phyloP scores from a whole-genome alignment of 2,329 filamentous ascomycete genomes.

The Teratosphaeriaceae sp. region DNA sequence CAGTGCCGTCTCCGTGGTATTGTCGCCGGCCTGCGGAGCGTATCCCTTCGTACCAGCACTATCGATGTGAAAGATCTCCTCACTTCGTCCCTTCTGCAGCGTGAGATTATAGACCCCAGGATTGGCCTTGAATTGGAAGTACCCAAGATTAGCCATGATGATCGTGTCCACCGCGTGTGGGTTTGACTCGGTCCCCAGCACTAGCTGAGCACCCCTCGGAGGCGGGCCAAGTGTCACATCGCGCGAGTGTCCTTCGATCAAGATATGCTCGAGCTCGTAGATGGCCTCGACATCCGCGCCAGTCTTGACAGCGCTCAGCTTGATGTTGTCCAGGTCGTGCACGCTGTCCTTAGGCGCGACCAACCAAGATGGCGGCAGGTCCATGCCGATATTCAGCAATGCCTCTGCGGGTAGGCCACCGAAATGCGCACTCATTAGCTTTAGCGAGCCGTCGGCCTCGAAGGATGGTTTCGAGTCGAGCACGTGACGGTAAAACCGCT shows the following conservation, averaged over 20 bases:
- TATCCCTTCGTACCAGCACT: constrained; percentile 77
- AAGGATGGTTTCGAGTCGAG: constrained; percentile 75
- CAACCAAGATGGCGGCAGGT: constrained; percentile 93
- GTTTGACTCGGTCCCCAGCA: constrained; percentile 74
- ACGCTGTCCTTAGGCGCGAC: constrained; percentile 83
- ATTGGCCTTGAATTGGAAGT: constrained; percentile 99
- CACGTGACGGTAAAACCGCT: constrained; percentile 91
- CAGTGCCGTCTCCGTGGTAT: constrained; percentile 73
- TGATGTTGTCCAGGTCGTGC: constrained; percentile 93
- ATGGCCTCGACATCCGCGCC: constrained; percentile 68
- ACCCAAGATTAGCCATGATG: constrained; percentile 96
- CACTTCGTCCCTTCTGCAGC: constrained; percentile 78
- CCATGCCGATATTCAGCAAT: constrained; percentile 82
- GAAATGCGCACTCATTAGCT: constrained; percentile 61
- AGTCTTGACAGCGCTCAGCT: constrained; percentile 70
- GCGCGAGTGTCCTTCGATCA: constrained; percentile 92
- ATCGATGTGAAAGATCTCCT: constrained; percentile 82
- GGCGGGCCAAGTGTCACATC: constrained; percentile 62
- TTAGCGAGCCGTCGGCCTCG: constrained; percentile 56
- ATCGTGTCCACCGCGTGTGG: constrained; percentile 86
- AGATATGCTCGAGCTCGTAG: constrained; percentile 86
- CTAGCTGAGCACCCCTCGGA: constrained; percentile 81
- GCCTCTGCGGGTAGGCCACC: constrained; percentile 77
- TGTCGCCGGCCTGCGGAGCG: constrained; percentile 63
- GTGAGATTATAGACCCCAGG: constrained; percentile 87